These are phyloP conservation scores for Phialocephala sp. DNA, from an alignment of 2,329 filamentous ascomycete species.

Conservation along the genomic window DNA sequence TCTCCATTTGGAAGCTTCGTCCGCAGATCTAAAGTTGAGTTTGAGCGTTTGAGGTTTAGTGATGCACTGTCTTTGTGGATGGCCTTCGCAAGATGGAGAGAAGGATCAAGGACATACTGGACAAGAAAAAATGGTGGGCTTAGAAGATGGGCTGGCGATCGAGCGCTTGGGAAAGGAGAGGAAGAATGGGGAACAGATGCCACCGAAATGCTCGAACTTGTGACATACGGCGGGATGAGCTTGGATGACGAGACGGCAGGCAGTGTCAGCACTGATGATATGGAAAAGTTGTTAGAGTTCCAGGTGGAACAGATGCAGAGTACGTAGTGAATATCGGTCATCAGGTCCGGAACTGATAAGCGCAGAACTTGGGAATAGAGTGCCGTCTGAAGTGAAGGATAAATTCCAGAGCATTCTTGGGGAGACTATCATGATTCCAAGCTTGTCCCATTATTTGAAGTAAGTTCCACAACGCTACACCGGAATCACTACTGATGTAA, in stretches of 20 bases:
- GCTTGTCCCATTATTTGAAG: slow-evolving; percentile 77
- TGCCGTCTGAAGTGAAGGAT: slow-evolving; percentile 75
- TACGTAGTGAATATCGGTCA: slow-evolving; percentile 45
- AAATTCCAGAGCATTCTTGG: slow-evolving; percentile 72
- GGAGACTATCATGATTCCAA: slow-evolving; percentile 71
- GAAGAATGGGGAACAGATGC: slow-evolving; percentile 56
- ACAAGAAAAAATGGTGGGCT: slow-evolving; percentile 56
- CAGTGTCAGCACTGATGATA: slow-evolving; percentile 74
- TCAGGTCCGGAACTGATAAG: not conserved
- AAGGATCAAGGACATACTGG: slow-evolving; percentile 71
- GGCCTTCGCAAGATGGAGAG: slow-evolving; percentile 79
- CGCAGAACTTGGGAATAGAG: slow-evolving; percentile 74
- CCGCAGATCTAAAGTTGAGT: slow-evolving; percentile 78
- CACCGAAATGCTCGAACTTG: slow-evolving; percentile 46
- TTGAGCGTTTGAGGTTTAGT: slow-evolving; percentile 78
- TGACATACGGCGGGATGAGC: slow-evolving; percentile 38
- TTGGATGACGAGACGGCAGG: slow-evolving; percentile 42
- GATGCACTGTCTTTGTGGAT: slow-evolving; percentile 82
- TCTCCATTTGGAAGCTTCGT: slow-evolving; percentile 86
- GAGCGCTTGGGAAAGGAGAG: slow-evolving; percentile 57
- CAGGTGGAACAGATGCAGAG: slow-evolving; percentile 89
- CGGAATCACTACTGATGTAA: slow-evolving; percentile 26
- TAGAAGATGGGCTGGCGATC: slow-evolving; percentile 59
- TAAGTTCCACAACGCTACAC: slow-evolving; percentile 43
- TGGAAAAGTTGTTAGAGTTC: slow-evolving; percentile 83